Conservation (phyloP, 768 basidiomycete species). For the Tylopilus plumbeoviolaceoides region DNA sequence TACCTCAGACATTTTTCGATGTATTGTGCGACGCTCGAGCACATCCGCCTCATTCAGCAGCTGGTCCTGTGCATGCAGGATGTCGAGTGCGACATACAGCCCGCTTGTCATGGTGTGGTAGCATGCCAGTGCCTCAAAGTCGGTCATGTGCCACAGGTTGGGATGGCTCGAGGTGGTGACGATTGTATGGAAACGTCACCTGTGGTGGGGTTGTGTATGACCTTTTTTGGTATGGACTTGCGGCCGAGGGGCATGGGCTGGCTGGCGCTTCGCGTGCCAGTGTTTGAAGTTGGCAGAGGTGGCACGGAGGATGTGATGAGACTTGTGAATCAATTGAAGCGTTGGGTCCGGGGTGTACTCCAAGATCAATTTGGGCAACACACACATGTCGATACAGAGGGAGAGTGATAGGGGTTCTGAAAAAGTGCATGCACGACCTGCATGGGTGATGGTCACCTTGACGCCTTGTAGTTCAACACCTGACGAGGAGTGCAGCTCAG, state of each 20-base stretch:
- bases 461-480: not conserved
- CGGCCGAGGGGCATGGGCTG: not conserved
- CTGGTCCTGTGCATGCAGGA: not conserved
- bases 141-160: not conserved
- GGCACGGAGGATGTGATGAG: not conserved
- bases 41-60: not conserved
- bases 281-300: not conserved
- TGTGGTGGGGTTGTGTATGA: not conserved
- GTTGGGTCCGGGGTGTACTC: not conserved
- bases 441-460: not conserved
- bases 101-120: not conserved
- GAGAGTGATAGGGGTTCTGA: no score
- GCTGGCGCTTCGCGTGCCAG: no score
- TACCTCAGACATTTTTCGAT: not conserved
- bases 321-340: not conserved
- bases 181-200: not conserved
- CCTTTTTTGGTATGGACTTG: not conserved
- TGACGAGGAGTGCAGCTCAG: not conserved
- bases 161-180: not conserved
- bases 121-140: slow-evolving; percentile 1
- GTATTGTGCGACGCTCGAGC: not conserved
- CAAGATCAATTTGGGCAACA: not conserved
- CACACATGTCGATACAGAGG: no score
- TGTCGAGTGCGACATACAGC: no score
- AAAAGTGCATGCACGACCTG: not conserved